A percentile compares a stretch with the other conserved stretches of the same genome.
Conservation (phyloP, 257 asterid species). For the Buddleja alternifolia region DNA sequence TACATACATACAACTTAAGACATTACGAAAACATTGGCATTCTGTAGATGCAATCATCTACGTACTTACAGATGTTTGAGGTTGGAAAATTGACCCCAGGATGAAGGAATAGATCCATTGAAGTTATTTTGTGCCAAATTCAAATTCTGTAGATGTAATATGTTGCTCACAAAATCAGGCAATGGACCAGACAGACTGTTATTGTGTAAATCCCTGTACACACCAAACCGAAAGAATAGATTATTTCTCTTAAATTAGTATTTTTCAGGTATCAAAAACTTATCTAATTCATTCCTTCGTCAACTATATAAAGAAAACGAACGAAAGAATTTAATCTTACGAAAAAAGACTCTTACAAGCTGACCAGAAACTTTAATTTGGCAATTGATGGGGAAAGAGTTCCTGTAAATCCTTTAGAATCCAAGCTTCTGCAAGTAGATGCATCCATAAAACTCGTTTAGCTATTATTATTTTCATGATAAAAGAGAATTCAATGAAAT, state of each 20-base stretch:
- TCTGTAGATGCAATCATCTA: background rate
- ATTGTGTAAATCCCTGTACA: conserved; percentile 71
- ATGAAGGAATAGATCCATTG: conserved; percentile 71
- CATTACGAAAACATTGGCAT: background rate
- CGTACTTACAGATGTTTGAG: conserved; percentile 69
- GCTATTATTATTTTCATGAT: too few species aligned
- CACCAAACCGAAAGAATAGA: too few species aligned
- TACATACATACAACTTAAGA: background rate
- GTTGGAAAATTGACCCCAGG: conserved; percentile 71
- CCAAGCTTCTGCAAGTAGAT: conserved; percentile 64
- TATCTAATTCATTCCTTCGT: too few species aligned
- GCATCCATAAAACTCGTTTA: conserved; percentile 7
- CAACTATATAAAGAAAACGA: too few species aligned
- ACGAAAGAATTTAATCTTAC: too few species aligned
- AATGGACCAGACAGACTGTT: conserved; percentile 67
- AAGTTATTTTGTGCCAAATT: conserved; percentile 70
- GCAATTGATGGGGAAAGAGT: conserved; percentile 72
- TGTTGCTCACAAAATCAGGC: conserved; percentile 68
- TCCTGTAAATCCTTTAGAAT: conserved; percentile 79
- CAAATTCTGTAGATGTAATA: conserved; percentile 64
- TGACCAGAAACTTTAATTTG: conserved; percentile 59
- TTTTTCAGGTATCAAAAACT: too few species aligned
- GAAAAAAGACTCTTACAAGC: conserved; percentile 55
- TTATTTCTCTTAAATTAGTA: too few species aligned
- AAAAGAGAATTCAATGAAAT: too few species aligned